Base-by-base conservation (phyloP, 176 grass and related monocot genomes). In the Lolium rigidum region DNA sequence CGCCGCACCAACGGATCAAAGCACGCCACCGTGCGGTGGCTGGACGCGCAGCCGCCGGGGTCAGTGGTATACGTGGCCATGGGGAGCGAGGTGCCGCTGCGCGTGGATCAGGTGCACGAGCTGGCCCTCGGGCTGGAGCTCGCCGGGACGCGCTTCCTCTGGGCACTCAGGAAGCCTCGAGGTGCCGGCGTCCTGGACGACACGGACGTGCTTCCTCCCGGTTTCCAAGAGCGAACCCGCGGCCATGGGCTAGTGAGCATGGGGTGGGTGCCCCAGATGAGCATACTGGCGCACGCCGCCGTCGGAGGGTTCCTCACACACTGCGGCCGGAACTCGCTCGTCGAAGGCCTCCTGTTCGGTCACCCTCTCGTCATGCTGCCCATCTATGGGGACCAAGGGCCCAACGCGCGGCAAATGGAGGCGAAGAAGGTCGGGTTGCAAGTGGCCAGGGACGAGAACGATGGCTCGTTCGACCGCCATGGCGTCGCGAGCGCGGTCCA, bases 301-400 rank as follows among this genome's bases (percentile, higher is more conserved):
- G 70, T 74, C n/a, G 70, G 70, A n/a, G 70, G 44, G 13, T 74
- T 74, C 70, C 70, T 49, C 11, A 49, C 70, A 6, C 70, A 74
- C 44, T 50, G 44, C 44, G 70, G 70, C 5, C 44, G 21, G 70
- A 74, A 74, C 70, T 74, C 70, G 70, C 70, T 74, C 2, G 24
- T 74, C 43, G 70, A 74, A 5, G 3, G 70, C 5, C 70, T 74
- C 31, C 16, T 69, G 35, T 39, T 69, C 65, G 65, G 35, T 1
- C 65, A 69, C 7, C 64, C 64, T 8, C 64, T 67, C 31, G 28
- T 69, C 65, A 69, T 69, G 35, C 35, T 69, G 15, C 35, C 65
- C 16, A 69, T 69, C 65, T 20, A 9, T 5, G 35, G 16, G 0
- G 35, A 69, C 65, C 65, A 69, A 39, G 65, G 65, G 16, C 65